Base-by-base conservation (phyloP, 805 yeast genomes). In the Candida jianshihensis region DNA sequence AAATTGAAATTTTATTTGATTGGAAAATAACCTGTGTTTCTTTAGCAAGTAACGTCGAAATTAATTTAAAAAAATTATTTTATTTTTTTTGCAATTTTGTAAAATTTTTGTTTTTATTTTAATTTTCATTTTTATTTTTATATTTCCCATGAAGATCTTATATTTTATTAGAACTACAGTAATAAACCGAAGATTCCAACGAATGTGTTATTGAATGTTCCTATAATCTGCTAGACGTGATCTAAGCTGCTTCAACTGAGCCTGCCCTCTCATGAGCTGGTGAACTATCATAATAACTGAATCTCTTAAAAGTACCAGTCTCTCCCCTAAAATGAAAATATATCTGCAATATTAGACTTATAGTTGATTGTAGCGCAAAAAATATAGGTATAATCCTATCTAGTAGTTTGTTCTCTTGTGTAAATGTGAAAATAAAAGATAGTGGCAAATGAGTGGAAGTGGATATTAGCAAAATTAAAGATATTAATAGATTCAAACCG, bases 401-500 rank as follows among this genome's bases (percentile, higher is more conserved):
- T 5, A 19, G 8, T 9, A 29, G 5, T 4, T 8, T 4, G 10
- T 18, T 19, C 8, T 16, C 12, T 6, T 18, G 17, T 5, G 16
- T 12, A 12, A 29, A 19, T 13, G 31, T 19, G 22, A 29, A 29
- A 13, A 29, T 4, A 7, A 12, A 29, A n/a, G 19, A 12, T 5
- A 29, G 9, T 18, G 31, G 16, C 4, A 19, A 15, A 9, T 29
- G 12, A 15, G 5, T 27, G 5, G 4, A 5, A 2, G 11, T 15
- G 13, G 30, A 29, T 12, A 26, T 48, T 52, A 17, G 57, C 39
- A 34, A 55, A 51, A 39, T 39, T 39, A 39, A 51, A 35, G 44
- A 60, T 37, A 36, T 59, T 45, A 26, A 52, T 53, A 24, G 43
- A 41, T 37, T 61, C 43, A 32, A 20, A 3, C 26, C 9, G 11